Conservation (phyloP, 129 eudicot genomes). For the Pseudognaphalium luteoalbum region DNA sequence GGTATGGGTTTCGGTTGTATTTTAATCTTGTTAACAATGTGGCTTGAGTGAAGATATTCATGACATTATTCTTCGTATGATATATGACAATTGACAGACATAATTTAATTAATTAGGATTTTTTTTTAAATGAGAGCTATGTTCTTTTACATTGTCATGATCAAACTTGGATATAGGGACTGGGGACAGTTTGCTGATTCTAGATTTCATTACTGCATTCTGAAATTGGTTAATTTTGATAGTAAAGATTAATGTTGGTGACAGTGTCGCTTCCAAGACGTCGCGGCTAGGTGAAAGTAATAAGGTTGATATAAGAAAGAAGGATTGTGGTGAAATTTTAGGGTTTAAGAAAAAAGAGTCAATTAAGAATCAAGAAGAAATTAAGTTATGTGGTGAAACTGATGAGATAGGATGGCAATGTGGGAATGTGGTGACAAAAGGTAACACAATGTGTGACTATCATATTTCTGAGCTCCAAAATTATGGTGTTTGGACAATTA, state of each 20-base stretch:
- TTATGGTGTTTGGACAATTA: conserved; percentile 20
- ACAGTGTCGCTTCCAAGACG: conserved; percentile 19
- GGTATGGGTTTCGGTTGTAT: too few species aligned
- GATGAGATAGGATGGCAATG: conserved; percentile 65
- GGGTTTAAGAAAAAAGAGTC: conserved; percentile 25
- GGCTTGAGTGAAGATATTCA: too few species aligned
- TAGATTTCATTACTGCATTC: too few species aligned
- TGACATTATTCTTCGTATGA: too few species aligned
- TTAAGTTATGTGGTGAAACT: conserved; percentile 38
- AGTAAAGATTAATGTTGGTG: conserved; percentile 16
- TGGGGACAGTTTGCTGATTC: not conserved
- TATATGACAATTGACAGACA: too few species aligned
- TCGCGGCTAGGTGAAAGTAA: not conserved
- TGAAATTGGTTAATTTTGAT: not conserved
- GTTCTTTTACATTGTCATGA: not conserved
- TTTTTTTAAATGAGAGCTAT: not conserved
- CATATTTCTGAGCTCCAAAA: conserved; percentile 37
- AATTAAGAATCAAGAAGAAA: conserved; percentile 18
- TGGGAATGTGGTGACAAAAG: conserved; percentile 40
- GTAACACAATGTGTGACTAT: conserved; percentile 41
- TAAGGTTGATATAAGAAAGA: not conserved
- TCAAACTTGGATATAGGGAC: conserved; percentile 5
- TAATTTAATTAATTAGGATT: too few species aligned
- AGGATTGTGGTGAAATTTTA: not conserved
- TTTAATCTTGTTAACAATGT: too few species aligned